These are phyloP conservation scores for Colletotrichum limetticola DNA, from an alignment of 2,329 filamentous ascomycete species.

Conservation along the genomic window DNA sequence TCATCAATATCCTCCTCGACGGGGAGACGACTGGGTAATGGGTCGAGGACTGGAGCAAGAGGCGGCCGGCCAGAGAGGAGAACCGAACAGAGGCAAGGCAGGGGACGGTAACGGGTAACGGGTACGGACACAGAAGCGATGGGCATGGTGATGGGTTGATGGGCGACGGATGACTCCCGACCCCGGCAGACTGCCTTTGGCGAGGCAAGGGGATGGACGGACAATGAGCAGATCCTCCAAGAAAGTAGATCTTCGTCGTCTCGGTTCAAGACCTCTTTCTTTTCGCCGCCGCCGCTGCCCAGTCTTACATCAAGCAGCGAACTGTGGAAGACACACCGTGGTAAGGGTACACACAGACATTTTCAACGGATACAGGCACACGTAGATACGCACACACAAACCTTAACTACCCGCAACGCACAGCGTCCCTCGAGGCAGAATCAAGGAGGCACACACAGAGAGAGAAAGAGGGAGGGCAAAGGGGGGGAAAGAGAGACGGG, in stretches of 20 bases:
- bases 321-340: neutral
- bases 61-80: constrained; percentile 8
- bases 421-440: neutral
- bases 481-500: neutral
- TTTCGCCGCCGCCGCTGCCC: neutral
- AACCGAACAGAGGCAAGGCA: constrained; percentile 18
- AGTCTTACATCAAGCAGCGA: neutral
- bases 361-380: neutral
- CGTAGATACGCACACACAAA: neutral
- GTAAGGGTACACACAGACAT: neutral
- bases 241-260: constrained; percentile 3
- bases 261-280: neutral
- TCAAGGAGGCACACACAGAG: neutral
- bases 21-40: neutral
- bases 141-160: constrained; percentile 10
- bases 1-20: neutral
- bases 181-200: constrained; percentile 13
- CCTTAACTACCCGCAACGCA: neutral
- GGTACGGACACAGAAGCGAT: neutral
- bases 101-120: constrained; percentile 2
- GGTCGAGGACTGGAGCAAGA: constrained; percentile 14
- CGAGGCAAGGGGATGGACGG: constrained; percentile 5
- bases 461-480: too few relatives aligned
- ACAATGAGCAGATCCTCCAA: constrained; percentile 25
- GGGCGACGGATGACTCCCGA: constrained; percentile 26